Base-by-base conservation (phyloP, 1,139 yeast genomes). In the Martiniozyma asiatica region DNA sequence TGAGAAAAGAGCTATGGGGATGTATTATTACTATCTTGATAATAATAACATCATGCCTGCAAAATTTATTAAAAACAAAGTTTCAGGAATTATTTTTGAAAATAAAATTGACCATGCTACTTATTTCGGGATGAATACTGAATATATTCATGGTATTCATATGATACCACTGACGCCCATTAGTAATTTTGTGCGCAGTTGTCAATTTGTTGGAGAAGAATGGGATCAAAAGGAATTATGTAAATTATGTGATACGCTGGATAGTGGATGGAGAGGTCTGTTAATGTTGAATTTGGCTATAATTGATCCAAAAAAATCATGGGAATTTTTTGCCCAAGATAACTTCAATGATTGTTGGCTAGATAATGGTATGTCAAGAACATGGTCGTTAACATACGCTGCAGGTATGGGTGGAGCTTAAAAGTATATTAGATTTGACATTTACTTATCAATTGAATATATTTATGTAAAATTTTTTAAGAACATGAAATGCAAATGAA, bases 121-220 rank as follows among this genome's bases (percentile, higher is more conserved):
- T 2, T 85, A 75, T 57, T 85, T 85, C 47, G 95, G 95, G 4
- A 64, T 64, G 44, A 64, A 71, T 33, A 49, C 62, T 24, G 89
- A 87, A 53, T 89, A 79, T 53, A 85, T 89, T 33, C 97, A 87
- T 48, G 95, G 96, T 50, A 87, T 89, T 39, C 97, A 89, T 51
- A 89, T 92, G 77, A 64, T 89, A 36, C 94, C 98, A 15, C 61
- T 82, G 28, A 84, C 94, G 0, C 89, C 96, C 0, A 73, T 81
- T 11, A 77, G 95, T 11, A 74, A 92, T 0, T 73, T 67, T 39
- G 65, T 85, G 26, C 68, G 97, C 52, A 61, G 65, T 5, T 69
- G 85, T 2, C 55, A 61, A 1, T 89, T 73, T 54, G 94, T 78
- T 12, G 47, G 61, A 42, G 73, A 85, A 55, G 97, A 89, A 58